phyloP scores from a whole-genome alignment of 352 stramenopile genomes.

The Globisporangium megalacanthum region DNA sequence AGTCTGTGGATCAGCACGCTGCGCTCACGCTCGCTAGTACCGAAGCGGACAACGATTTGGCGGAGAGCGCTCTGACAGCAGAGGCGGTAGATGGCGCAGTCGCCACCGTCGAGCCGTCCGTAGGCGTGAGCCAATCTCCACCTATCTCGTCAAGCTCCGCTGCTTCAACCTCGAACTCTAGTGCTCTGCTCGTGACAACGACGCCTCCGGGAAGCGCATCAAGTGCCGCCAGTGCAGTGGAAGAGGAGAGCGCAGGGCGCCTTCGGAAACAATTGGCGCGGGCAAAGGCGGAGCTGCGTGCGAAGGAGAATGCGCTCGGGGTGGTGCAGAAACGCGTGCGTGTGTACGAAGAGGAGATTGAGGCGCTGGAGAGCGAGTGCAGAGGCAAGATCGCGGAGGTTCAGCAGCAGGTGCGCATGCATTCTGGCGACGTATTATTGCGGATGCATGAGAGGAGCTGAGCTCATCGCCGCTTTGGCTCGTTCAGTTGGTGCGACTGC shows the following conservation, averaged over 20 bases:
- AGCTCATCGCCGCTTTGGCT: not conserved
- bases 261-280: slow-evolving; percentile 53
- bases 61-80: not conserved
- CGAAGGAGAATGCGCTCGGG: slow-evolving; percentile 58
- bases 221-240: not conserved
- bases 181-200: slow-evolving; percentile 7
- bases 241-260: slow-evolving; percentile 21
- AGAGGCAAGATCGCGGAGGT: slow-evolving; percentile 59
- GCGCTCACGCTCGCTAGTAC: slow-evolving; percentile 44
- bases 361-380: slow-evolving; percentile 71
- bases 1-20: slow-evolving; percentile 83
- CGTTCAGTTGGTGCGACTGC: slow-evolving; percentile 32
- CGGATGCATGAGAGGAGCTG: not conserved
- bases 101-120: not conserved
- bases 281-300: slow-evolving; percentile 42
- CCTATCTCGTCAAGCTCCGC: not conserved
- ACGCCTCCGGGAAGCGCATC: slow-evolving; percentile 10
- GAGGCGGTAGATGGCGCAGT: slow-evolving; percentile 3
- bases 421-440: not conserved
- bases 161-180: too few relatives aligned
- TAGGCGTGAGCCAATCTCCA: not conserved
- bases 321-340: slow-evolving; percentile 51
- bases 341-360: slow-evolving; percentile 72
- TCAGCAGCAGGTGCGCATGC: slow-evolving; percentile 37
- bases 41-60: slow-evolving; percentile 2